Percentiles rank a stretch among this genome's conserved stretches.
phyloP scores from a whole-genome alignment of 306 rosid species.

The Styphnolobium japonicum region DNA sequence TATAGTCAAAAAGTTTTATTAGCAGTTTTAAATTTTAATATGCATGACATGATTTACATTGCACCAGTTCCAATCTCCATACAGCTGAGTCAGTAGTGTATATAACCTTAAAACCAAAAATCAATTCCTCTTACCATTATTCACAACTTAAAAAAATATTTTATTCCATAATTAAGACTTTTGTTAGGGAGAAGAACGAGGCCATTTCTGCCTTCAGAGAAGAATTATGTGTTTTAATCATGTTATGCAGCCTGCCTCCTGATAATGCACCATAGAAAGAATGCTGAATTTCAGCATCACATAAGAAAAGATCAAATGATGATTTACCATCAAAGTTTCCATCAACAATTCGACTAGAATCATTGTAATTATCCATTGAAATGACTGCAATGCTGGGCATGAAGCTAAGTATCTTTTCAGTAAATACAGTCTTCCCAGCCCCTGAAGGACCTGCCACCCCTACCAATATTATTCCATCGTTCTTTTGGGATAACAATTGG shows the following conservation, averaged over 20 bases:
- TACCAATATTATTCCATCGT: constrained; percentile 84
- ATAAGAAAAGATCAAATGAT: constrained; percentile 20
- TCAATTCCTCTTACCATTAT: background rate
- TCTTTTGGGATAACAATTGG: constrained; percentile 83
- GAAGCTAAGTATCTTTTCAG: constrained; percentile 87
- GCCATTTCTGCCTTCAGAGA: background rate
- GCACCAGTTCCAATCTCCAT: background rate
- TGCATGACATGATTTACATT: background rate
- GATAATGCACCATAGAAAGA: constrained; percentile 15
- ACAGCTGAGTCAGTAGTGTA: background rate
- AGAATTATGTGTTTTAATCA: background rate
- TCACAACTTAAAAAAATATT: background rate
- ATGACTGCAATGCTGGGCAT: constrained; percentile 98
- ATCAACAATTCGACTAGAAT: constrained; percentile 94
- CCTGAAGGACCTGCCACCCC: constrained; percentile 99
- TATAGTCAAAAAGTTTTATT: no score
- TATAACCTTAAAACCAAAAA: background rate
- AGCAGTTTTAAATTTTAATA: no score
- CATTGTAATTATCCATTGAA: constrained; percentile 97
- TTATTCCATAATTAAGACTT: background rate
- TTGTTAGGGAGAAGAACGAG: background rate
- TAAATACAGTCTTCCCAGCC: constrained; percentile 93
- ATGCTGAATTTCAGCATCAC: constrained; percentile 24
- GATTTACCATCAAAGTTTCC: constrained; percentile 92
- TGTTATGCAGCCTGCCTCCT: constrained; percentile 4